phyloP scores from a whole-genome alignment of 1,139 yeast genomes.

The Nadsonia starkeyi-henricii region DNA sequence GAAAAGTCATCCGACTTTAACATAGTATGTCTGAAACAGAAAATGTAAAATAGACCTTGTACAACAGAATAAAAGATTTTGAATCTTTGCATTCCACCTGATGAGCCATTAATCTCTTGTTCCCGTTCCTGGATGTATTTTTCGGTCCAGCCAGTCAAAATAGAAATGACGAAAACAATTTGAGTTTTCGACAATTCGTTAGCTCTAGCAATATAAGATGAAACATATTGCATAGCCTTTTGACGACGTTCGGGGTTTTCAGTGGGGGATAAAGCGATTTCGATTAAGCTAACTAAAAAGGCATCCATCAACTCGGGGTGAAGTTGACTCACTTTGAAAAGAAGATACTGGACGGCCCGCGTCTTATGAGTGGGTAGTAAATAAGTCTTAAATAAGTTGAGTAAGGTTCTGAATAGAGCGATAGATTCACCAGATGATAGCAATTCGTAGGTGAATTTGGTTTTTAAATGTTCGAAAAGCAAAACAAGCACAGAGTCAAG shows the following conservation, averaged over 20 bases:
- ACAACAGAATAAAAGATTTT: conserved; percentile 84
- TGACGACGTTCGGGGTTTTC: conserved; percentile 64
- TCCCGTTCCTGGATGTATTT: conserved; percentile 75
- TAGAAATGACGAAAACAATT: conserved; percentile 63
- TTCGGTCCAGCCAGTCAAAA: conserved; percentile 70
- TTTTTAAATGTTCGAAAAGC: conserved; percentile 38
- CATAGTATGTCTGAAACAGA: conserved; percentile 68
- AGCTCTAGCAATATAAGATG: conserved; percentile 87
- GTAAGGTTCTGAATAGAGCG: conserved; percentile 59
- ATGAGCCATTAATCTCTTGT: conserved; percentile 49
- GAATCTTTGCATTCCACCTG: conserved; percentile 38
- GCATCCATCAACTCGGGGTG: conserved; percentile 77
- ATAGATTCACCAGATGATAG: conserved; percentile 52
- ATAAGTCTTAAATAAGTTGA: conserved; percentile 66
- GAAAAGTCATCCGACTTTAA: conserved; percentile 30
- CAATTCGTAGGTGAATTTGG: conserved; percentile 37
- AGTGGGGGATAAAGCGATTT: conserved; percentile 56
- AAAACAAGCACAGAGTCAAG: conserved; percentile 52
- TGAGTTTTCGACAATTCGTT: conserved; percentile 56
- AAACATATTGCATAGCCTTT: conserved; percentile 81
- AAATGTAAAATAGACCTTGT: conserved; percentile 81
- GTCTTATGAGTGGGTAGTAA: conserved; percentile 88
- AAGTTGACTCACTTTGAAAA: conserved; percentile 72
- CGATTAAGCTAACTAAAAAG: conserved; percentile 67
- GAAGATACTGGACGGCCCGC: conserved; percentile 70